phyloP scores from a whole-genome alignment of 305 asterid species.

The Rubia peregrina region DNA sequence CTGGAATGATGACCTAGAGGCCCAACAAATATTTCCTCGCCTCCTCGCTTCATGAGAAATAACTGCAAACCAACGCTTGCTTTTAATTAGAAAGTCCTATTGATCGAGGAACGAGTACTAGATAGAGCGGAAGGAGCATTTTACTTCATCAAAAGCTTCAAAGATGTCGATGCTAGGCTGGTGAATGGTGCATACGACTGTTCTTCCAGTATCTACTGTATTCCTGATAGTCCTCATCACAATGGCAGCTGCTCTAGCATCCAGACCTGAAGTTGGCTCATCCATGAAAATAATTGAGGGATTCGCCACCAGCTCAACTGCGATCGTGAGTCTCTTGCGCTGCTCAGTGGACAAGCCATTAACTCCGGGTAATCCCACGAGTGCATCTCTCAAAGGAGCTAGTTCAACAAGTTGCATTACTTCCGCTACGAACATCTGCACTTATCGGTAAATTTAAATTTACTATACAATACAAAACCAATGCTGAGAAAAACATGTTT shows the following conservation, averaged over 20 bases:
- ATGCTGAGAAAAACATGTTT: not conserved
- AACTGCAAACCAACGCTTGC: conserved; percentile 37
- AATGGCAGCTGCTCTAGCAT: conserved; percentile 79
- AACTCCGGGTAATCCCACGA: conserved; percentile 79
- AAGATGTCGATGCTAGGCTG: conserved; percentile 97
- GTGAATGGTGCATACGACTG: conserved; percentile 75
- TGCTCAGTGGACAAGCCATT: conserved; percentile 78
- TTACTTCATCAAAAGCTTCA: conserved; percentile 93
- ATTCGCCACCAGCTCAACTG: conserved; percentile 76
- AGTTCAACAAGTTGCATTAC: conserved; percentile 81
- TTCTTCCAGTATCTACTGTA: conserved; percentile 11
- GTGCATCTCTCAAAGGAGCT: conserved; percentile 55
- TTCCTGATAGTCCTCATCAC: conserved; percentile 49
- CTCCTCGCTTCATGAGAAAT: conserved; percentile 76
- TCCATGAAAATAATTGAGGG: conserved; percentile 79
- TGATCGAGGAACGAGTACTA: too few species aligned
- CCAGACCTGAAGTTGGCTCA: conserved; percentile 77
- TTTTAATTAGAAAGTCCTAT: not conserved
- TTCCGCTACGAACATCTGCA: conserved; percentile 75
- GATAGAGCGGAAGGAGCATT: not conserved
- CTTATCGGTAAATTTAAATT: not conserved
- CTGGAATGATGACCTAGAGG: conserved; percentile 68
- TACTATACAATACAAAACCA: not conserved
- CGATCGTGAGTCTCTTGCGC: conserved; percentile 65
- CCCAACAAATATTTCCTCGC: conserved; percentile 82